Conservation (phyloP, 2,329 filamentous ascomycete species). For the Hymenoscyphus fraxineus region DNA sequence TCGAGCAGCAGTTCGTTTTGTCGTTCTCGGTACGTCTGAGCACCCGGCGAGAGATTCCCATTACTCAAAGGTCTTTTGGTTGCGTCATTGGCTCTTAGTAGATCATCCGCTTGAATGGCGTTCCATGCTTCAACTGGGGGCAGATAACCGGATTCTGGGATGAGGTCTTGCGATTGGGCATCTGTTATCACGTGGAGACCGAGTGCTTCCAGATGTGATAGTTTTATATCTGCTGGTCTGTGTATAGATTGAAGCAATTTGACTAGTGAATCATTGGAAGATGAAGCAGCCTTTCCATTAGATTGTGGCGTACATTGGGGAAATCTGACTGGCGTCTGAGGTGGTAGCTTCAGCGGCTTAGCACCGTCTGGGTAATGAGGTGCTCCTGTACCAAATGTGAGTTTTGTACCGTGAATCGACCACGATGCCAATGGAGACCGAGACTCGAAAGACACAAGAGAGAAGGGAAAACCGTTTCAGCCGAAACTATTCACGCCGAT, state of each 20-base stretch:
- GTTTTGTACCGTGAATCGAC: neutral
- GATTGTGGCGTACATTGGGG: conserved; percentile 31
- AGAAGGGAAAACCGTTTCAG: conserved; percentile 2
- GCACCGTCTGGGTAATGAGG: conserved; percentile 12
- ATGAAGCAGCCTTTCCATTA: conserved; percentile 37
- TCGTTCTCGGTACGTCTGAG: conserved; percentile 55
- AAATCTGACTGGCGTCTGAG: conserved; percentile 30
- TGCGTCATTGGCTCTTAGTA: conserved; percentile 43
- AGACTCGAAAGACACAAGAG: conserved; percentile 7
- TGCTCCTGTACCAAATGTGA: conserved; percentile 5
- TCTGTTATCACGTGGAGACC: conserved; percentile 53
- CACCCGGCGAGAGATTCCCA: conserved; percentile 53
- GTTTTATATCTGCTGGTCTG: conserved; percentile 47
- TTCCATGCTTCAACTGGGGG: conserved; percentile 52
- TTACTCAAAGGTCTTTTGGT: conserved; percentile 50
- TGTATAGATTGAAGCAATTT: conserved; percentile 51
- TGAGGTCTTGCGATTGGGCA: conserved; percentile 44
- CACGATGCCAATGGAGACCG: conserved; percentile 4
- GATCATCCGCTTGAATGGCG: conserved; percentile 27
- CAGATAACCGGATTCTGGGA: conserved; percentile 51
- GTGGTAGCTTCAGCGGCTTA: conserved; percentile 25
- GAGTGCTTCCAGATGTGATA: conserved; percentile 53
- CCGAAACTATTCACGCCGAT: conserved; percentile 15
- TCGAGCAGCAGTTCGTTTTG: conserved; percentile 51
- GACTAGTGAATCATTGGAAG: conserved; percentile 41